These are phyloP conservation scores for Boeremia lycopersici DNA, from an alignment of 2,329 filamentous ascomycete species.

Conservation along the genomic window DNA sequence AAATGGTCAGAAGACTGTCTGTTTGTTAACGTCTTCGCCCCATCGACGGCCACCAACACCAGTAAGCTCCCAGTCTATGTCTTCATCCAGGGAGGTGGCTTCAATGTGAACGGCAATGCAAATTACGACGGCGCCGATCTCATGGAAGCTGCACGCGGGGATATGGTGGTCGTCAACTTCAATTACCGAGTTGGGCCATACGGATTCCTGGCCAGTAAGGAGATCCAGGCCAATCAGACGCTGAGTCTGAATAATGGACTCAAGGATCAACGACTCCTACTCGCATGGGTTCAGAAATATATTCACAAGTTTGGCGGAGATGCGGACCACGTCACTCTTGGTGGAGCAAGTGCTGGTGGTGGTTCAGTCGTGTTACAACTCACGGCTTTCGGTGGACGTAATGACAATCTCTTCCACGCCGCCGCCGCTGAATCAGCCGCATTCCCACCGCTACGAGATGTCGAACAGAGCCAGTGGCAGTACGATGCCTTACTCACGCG, in stretches of 20 bases:
- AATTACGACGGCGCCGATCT: slow-evolving; percentile 45
- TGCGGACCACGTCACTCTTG: slow-evolving; percentile 46
- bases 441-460: slow-evolving; percentile 48
- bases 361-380: slow-evolving; percentile 47
- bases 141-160: slow-evolving; percentile 36
- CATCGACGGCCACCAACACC: slow-evolving; percentile 38
- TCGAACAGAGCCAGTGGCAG: slow-evolving; percentile 50
- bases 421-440: slow-evolving; percentile 43
- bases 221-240: slow-evolving; percentile 32
- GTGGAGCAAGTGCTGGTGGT: slow-evolving; percentile 49
- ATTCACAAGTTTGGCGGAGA: slow-evolving; percentile 49
- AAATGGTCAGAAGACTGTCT: slow-evolving; percentile 49
- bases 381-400: slow-evolving; percentile 45
- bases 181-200: slow-evolving; percentile 50
- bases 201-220: slow-evolving; percentile 46
- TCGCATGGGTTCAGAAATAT: slow-evolving; percentile 47
- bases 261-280: slow-evolving; percentile 45
- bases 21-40: slow-evolving; percentile 48
- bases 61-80: slow-evolving; percentile 48
- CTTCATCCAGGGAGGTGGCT: slow-evolving; percentile 51
- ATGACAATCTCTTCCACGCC: slow-evolving; percentile 46
- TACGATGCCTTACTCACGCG: slow-evolving; percentile 47
- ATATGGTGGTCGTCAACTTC: slow-evolving; percentile 49
- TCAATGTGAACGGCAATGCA: slow-evolving; percentile 44
- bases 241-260: slow-evolving; percentile 47